These are phyloP conservation scores for Oryza punctata DNA, from an alignment of 176 grass and related monocot species.

Conservation along the genomic window DNA sequence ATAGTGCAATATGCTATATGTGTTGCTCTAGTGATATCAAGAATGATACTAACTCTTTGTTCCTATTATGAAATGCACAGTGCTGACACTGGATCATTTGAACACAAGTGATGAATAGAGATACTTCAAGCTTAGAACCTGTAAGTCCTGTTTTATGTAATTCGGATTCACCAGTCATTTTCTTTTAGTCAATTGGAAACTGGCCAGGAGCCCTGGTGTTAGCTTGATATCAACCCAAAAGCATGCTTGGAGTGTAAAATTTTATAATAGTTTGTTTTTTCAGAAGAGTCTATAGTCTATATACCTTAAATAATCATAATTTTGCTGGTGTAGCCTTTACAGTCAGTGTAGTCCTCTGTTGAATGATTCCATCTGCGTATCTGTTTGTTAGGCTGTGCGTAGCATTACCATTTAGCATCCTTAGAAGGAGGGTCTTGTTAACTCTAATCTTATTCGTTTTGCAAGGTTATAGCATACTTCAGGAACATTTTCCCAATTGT, in stretches of 20 bases:
- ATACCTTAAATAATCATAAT: background rate
- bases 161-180: background rate
- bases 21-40: background rate
- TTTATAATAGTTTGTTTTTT: background rate
- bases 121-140: background rate
- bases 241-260: background rate
- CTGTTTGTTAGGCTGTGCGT: background rate
- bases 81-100: conserved; percentile 9
- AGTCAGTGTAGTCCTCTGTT: background rate
- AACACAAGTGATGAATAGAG: background rate
- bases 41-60: background rate
- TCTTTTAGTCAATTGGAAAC: background rate
- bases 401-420: background rate
- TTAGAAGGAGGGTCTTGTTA: background rate
- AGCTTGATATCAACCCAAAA: background rate
- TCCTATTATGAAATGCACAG: background rate
- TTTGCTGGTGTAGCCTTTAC: background rate
- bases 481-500: background rate
- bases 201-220: background rate
- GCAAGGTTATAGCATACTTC: background rate
- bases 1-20: background rate
- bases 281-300: background rate
- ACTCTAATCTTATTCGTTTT: background rate
- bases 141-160: background rate
- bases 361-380: background rate